Evolutionary conservation across 1,284 basidiomycete species (phyloP).

Genomic region (Bjerkandera adusta): DNA sequence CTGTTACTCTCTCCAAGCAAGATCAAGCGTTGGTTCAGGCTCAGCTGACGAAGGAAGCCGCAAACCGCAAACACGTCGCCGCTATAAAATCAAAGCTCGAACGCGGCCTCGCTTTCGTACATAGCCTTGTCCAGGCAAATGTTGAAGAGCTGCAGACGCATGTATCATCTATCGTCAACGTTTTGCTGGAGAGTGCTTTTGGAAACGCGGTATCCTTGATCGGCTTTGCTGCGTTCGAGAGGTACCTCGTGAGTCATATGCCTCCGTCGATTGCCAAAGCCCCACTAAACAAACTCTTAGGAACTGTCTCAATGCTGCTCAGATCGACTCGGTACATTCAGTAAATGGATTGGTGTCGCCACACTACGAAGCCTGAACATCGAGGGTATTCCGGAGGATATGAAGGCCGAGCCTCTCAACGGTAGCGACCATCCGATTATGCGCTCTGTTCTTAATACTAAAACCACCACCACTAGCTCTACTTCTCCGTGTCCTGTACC

Average conservation of each 20-base stretch:
- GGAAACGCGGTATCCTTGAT: slow-evolving; percentile 55
- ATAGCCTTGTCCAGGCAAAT: slow-evolving; percentile 58
- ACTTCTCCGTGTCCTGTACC: slow-evolving; percentile 85
- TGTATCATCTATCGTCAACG: slow-evolving; percentile 54
- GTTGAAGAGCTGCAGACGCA: slow-evolving; percentile 57
- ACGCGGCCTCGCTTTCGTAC: slow-evolving; percentile 69
- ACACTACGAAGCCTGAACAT: slow-evolving; percentile 73
- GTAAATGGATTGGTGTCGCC: slow-evolving; percentile 77
- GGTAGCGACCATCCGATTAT: slow-evolving; percentile 52
- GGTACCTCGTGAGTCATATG: slow-evolving; percentile 70
- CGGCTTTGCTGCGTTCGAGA: slow-evolving; percentile 63
- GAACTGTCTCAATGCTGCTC: slow-evolving; percentile 65
- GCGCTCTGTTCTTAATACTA: no score
- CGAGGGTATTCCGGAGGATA: slow-evolving; percentile 68
- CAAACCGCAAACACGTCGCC: slow-evolving; percentile 59
- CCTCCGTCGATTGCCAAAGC: no score
- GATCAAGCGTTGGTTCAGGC: slow-evolving; percentile 78
- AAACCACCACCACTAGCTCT: slow-evolving; percentile 64
- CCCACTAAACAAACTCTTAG: slow-evolving; percentile 32
- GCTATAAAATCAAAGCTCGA: slow-evolving; percentile 52
- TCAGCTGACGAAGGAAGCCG: slow-evolving; percentile 79
- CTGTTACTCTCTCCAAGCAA: slow-evolving; percentile 71
- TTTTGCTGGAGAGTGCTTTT: slow-evolving; percentile 68
- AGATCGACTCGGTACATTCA: slow-evolving; percentile 65
- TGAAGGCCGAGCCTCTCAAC: slow-evolving; percentile 69